Evolutionary conservation across 2,329 filamentous ascomycete species (phyloP).

Genomic region (Diaporthe caulivora): DNA sequence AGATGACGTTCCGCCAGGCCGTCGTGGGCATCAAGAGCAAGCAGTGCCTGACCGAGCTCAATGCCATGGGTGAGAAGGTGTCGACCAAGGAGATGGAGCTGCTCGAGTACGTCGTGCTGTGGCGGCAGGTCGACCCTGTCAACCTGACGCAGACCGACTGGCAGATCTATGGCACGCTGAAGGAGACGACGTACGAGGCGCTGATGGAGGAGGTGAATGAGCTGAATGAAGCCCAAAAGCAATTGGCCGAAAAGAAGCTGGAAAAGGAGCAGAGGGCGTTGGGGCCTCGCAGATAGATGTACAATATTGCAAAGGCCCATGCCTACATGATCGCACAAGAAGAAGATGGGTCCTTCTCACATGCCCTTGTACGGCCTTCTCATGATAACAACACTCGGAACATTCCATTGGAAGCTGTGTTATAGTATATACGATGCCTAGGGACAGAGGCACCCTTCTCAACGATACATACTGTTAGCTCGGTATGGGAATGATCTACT

Average conservation of each 20-base stretch:
- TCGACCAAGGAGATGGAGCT: constrained; percentile 65
- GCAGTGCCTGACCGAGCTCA: constrained; percentile 64
- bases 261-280: constrained; percentile 42
- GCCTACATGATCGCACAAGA: background rate
- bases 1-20: constrained; percentile 65
- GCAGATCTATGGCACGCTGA: constrained; percentile 74
- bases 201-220: constrained; percentile 52
- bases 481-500: background rate
- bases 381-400: background rate
- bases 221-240: constrained; percentile 31
- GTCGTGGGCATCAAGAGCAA: constrained; percentile 71
- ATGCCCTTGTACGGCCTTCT: background rate
- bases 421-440: background rate
- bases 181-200: constrained; percentile 63
- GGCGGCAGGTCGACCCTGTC: constrained; percentile 57
- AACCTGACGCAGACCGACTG: constrained; percentile 66
- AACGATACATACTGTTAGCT: background rate
- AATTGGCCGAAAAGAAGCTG: constrained; percentile 48
- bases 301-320: background rate
- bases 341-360: background rate
- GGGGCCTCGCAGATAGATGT: constrained; percentile 20
- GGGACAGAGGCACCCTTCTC: background rate
- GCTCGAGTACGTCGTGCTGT: constrained; percentile 75
- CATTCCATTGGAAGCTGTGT: background rate
- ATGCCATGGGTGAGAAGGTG: constrained; percentile 51